Percentiles rank a stretch among this genome's conserved stretches.
These are phyloP conservation scores for Lantana camara DNA, from an alignment of 257 asterid genomes.

Conservation along the genomic window DNA sequence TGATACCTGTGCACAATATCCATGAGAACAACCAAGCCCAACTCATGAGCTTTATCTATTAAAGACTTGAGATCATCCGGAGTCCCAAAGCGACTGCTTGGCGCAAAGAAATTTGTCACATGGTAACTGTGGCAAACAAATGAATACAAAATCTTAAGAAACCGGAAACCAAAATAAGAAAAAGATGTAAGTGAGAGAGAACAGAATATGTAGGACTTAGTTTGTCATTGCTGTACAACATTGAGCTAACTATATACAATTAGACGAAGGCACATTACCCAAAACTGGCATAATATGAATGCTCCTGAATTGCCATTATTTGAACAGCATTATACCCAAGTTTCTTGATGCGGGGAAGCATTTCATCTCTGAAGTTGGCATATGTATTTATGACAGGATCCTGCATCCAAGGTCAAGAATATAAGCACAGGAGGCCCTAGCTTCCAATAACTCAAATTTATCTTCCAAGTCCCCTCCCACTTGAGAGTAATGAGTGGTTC, in stretches of 20 bases:
- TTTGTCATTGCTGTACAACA: neutral
- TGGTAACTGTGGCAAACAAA: constrained; percentile 71
- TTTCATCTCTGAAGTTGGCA: constrained; percentile 88
- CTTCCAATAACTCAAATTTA: no score
- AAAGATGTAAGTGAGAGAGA: neutral
- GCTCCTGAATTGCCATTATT: constrained; percentile 99
- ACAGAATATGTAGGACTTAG: constrained; percentile 15
- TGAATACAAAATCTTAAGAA: constrained; percentile 28
- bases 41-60: constrained; percentile 96
- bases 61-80: constrained; percentile 96
- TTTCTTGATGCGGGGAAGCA: constrained; percentile 95
- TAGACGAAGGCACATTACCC: constrained; percentile 57
- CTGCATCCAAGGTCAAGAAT: constrained; percentile 46
- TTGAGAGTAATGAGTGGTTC: no score
- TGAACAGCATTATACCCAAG: constrained; percentile 99
- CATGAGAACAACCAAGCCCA: constrained; percentile 95
- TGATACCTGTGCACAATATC: constrained; percentile 98
- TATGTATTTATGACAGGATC: constrained; percentile 90
- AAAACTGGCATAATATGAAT: constrained; percentile 97
- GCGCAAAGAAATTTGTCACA: constrained; percentile 98
- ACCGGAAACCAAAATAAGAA: neutral
- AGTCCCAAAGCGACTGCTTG: constrained; percentile 98
- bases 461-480: no score
- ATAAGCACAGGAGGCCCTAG: no score
- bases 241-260: constrained; percentile 16